Evolutionary conservation across 345 rosid genomes (phyloP).

Genomic region (Dovyalis caffra): DNA sequence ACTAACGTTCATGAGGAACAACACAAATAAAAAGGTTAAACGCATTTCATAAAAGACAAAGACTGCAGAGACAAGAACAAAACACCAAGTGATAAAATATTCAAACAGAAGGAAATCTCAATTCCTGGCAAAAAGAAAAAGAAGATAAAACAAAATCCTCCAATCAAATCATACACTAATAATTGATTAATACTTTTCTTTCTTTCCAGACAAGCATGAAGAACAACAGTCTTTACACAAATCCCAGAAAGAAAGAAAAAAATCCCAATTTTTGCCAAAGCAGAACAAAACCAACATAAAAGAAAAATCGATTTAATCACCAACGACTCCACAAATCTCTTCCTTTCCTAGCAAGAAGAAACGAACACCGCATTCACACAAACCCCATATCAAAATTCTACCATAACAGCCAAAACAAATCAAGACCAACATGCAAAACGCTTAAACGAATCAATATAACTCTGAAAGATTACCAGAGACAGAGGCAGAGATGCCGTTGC

Average conservation of each 20-base stretch:
- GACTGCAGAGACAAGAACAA: background rate
- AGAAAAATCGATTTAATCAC: background rate
- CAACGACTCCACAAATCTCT: background rate
- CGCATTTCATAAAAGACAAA: background rate
- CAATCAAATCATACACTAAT: background rate
- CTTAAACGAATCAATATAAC: too few relatives aligned
- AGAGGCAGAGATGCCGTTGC: background rate
- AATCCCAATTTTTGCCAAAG: background rate
- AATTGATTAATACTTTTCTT: background rate
- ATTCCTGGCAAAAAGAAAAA: background rate
- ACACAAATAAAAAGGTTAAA: background rate
- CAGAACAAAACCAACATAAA: background rate
- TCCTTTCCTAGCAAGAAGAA: background rate
- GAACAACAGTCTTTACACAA: background rate
- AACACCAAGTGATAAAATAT: background rate
- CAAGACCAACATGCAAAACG: background rate
- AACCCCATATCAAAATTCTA: background rate
- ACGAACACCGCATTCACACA: background rate
- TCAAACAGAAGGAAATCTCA: background rate
- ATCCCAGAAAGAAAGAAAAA: background rate
- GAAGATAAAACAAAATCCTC: background rate
- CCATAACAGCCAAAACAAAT: background rate
- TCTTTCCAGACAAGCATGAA: background rate
- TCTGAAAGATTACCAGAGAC: background rate
- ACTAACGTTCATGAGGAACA: background rate